Evolutionary conservation across 192 early-diverging fungal species (phyloP), one percentile per base, ranked within the genome.

Genomic region (Mortierella alpina): DNA sequence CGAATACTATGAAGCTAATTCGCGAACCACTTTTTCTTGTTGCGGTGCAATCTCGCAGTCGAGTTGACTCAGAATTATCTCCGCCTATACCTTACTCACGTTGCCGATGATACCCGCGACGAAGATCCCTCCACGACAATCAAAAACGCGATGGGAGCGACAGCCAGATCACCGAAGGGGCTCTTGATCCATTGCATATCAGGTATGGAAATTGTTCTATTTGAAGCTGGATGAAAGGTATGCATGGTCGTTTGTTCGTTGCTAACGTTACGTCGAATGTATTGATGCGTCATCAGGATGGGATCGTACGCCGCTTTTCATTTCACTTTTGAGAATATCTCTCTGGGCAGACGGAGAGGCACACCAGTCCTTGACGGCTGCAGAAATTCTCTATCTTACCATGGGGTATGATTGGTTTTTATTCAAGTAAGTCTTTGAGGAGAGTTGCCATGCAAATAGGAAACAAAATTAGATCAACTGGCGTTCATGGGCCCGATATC

Each of bases 361-460:
- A 3, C 80, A 82, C 53, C 68, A 74, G 41, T 82, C 80, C 15
- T 59, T 82, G 54, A 67, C 80, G 6, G 80, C 80, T 20, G 80
- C 80, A 44, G 80, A 82, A 56, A 82, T 82, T 14, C 67, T 82
- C 5, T 82, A 82, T 51, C 41, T 82, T 39, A 82, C 80, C 9
- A 76, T 82, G 73, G 80, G 73, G 10, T 82, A 82, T 53, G 80
- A 82, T 20, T 82, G 80, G 80, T 75, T 82, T 20, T 44, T 76
- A 8, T 82, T 82, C 65, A 82, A 82, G 77, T 80, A 72, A 15
- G 69, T 54, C 20, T 15, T n/a, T 31, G 31, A 31, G 31, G 31
- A 31, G 31, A 31, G 31, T 31, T 31, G 31, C 31, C 31, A 31
- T 31, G 31, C 31, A 2, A 31, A 31, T 31, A 31, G 31, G 31